These are phyloP conservation scores for Knufia petricola DNA, from an alignment of 2,329 filamentous ascomycete species.

Conservation along the genomic window DNA sequence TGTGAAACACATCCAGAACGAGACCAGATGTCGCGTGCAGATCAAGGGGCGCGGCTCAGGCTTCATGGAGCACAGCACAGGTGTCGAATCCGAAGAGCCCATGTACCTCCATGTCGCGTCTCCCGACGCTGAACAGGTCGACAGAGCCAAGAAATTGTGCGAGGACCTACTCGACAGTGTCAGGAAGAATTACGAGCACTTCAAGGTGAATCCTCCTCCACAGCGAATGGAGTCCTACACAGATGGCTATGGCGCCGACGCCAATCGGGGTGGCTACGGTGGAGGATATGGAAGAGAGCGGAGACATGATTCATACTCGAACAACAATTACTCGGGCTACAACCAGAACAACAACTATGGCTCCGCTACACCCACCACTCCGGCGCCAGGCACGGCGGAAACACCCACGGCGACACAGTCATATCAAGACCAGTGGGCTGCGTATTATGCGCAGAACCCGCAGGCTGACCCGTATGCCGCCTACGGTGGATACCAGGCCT, in stretches of 20 bases:
- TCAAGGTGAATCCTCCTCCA: conserved; percentile 68
- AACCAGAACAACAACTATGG: conserved; percentile 14
- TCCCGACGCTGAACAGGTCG: conserved; percentile 76
- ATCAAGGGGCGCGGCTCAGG: conserved; percentile 96
- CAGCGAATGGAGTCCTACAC: conserved; percentile 37
- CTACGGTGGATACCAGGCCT: conserved; percentile 9
- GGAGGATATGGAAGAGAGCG: neutral
- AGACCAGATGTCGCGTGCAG: conserved; percentile 90
- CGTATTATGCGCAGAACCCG: conserved; percentile 9
- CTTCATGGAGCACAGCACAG: conserved; percentile 82
- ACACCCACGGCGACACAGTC: conserved; percentile 42
- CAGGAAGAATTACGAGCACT: conserved; percentile 78
- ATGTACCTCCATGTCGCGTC: conserved; percentile 98
- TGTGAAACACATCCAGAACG: conserved; percentile 95
- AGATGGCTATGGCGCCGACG: conserved; percentile 44
- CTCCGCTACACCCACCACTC: conserved; percentile 23
- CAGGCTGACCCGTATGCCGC: conserved; percentile 9
- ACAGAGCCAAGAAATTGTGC: conserved; percentile 78
- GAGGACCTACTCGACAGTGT: conserved; percentile 81
- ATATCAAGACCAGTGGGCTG: conserved; percentile 9
- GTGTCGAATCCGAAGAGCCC: conserved; percentile 81
- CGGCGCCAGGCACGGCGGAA: conserved; percentile 28
- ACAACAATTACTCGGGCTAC: conserved; percentile 9
- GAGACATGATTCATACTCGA: neutral
- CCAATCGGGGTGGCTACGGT: conserved; percentile 33